Base-by-base conservation (phyloP, 495 filamentous ascomycete species). In the Cryomyces minteri region DNA sequence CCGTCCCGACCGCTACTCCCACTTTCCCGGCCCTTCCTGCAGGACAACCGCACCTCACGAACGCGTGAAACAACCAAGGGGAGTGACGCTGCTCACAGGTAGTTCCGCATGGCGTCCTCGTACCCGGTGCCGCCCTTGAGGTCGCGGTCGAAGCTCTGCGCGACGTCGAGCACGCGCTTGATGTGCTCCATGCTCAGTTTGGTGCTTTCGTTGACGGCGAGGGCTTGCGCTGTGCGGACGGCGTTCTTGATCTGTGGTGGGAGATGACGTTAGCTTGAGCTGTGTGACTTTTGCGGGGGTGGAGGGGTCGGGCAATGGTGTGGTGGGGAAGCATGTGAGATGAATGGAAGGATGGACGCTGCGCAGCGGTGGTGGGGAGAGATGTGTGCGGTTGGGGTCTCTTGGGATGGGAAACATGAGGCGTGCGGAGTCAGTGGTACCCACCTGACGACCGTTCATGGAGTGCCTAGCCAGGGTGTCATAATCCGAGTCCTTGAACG, bases 371-470 rank as follows among this genome's bases (percentile, higher is more conserved):
- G 18, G 18, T 25, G 18, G 18, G 18, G 18, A 25, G 18, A 25
- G 18, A 2, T 1, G 18, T 25, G 18, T 25, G 18, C 18, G 18
- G 18, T 25, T 25, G 18, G 18, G 18, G 18, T 25, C 18, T 25
- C 2, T 25, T 25, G 18, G 18, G 18, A 25, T n/a, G n/a, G n/a
- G n/a, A n/a, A n/a, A n/a, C n/a, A n/a, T n/a, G n/a, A n/a, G n/a
- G n/a, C n/a, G n/a, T n/a, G n/a, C n/a, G n/a, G n/a, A n/a, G n/a
- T n/a, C n/a, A n/a, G 36, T 8, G 33, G 25, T 42, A 58, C 66
- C 51, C 58, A 75, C 74, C 69, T 93, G 86, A 48, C 87, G 75
- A n/a, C 87, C 87, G 54, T 94, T 94, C 44, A 94, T 62, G 37
- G 76, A 76, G 54, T 80, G 74, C 39, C 77, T 67, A 0, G 81